Percentiles rank a stretch among this genome's conserved stretches.
Conservation (phyloP, 2,329 filamentous ascomycete species). For the Tolypocladium inflatum region DNA sequence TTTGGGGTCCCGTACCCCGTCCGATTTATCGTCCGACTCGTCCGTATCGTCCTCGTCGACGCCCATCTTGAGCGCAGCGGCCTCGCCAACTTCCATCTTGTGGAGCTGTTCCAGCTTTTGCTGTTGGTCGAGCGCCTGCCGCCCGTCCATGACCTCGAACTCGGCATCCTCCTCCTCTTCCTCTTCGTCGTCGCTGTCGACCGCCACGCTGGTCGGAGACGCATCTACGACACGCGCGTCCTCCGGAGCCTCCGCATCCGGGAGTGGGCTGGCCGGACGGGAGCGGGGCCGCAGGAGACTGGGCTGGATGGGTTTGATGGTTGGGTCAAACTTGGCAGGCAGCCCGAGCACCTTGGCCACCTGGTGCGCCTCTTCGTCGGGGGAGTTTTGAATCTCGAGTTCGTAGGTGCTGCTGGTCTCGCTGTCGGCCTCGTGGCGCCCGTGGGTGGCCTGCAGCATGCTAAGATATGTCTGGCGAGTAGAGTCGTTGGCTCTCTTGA, state of each 20-base stretch:
- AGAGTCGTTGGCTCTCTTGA: constrained; percentile 71
- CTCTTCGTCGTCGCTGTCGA: constrained; percentile 30
- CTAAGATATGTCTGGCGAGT: constrained; percentile 65
- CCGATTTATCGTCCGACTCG: constrained; percentile 20
- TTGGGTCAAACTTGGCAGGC: constrained; percentile 54
- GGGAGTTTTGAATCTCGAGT: constrained; percentile 42
- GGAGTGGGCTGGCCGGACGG: constrained; percentile 9
- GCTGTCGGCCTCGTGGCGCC: constrained; percentile 49
- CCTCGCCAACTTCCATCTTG: constrained; percentile 51
- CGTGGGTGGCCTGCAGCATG: constrained; percentile 58
- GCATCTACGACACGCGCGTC: constrained; percentile 13
- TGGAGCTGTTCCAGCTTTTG: constrained; percentile 44
- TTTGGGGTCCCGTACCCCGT: constrained; percentile 12
- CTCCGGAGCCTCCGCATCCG: constrained; percentile 8
- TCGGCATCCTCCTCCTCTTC: constrained; percentile 29
- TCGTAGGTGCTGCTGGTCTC: constrained; percentile 43
- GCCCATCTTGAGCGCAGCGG: constrained; percentile 36
- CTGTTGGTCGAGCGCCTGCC: constrained; percentile 33
- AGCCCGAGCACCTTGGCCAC: constrained; percentile 55
- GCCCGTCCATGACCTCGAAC: constrained; percentile 35
- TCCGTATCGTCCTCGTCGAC: constrained; percentile 29
- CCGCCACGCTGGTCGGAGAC: constrained; percentile 23
- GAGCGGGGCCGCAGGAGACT: constrained; percentile 10
- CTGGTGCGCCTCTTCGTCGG: constrained; percentile 54
- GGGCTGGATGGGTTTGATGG: constrained; percentile 45